Evolutionary conservation across 2,329 filamentous ascomycete species (phyloP).

Genomic region (Aspergillus spinulosporus): DNA sequence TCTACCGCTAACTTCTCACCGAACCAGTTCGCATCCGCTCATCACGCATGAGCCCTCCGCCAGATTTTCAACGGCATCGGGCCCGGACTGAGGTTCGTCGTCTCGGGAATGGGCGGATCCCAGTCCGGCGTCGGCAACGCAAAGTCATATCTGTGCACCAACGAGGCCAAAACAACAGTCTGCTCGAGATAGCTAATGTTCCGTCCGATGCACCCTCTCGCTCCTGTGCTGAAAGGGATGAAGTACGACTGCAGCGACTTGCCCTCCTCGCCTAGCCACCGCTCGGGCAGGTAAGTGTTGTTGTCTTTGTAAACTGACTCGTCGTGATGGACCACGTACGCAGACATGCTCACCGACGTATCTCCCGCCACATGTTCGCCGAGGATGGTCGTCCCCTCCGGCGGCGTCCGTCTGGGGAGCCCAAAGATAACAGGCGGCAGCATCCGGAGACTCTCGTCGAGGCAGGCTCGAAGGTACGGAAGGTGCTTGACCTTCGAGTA

Average conservation of each 20-base stretch:
- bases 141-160: slow-evolving; percentile 31
- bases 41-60: neutral
- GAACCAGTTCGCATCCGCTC: too few relatives aligned
- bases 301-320: slow-evolving; percentile 39
- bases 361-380: slow-evolving; percentile 47
- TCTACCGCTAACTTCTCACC: too few relatives aligned
- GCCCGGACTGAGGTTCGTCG: neutral
- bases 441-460: slow-evolving; percentile 53
- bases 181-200: slow-evolving; percentile 51
- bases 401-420: slow-evolving; percentile 48
- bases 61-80: slow-evolving; percentile 1
- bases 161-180: slow-evolving; percentile 49
- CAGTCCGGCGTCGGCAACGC: neutral
- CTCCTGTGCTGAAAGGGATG: slow-evolving; percentile 43
- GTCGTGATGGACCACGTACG: slow-evolving; percentile 39
- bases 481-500: slow-evolving; percentile 55
- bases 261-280: slow-evolving; percentile 44
- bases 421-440: slow-evolving; percentile 47
- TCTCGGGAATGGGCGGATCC: neutral
- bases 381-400: slow-evolving; percentile 46
- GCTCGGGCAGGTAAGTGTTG: slow-evolving; percentile 42
- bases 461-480: slow-evolving; percentile 54
- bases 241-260: slow-evolving; percentile 43
- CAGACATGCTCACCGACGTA: slow-evolving; percentile 48
- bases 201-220: slow-evolving; percentile 44